Conservation (phyloP, 2,329 filamentous ascomycete genomes). For the Pyrenochaeta sp. region DNA sequence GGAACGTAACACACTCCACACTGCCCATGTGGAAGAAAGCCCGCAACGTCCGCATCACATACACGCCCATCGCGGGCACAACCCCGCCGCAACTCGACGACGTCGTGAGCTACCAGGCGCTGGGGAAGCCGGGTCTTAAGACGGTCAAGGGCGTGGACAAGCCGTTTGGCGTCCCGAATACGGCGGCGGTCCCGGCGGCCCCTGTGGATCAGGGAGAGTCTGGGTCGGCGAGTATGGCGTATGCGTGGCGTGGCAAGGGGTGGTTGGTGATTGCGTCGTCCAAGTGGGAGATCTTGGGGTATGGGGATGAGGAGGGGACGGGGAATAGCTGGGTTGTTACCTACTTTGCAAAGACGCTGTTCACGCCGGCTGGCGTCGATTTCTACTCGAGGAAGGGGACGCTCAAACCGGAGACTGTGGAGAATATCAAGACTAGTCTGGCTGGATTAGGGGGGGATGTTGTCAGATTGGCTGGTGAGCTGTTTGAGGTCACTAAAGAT, state of each 20-base stretch:
- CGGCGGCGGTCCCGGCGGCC: not conserved
- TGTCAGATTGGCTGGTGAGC: slow-evolving; percentile 58
- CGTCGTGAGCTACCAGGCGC: slow-evolving; percentile 72
- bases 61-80: slow-evolving; percentile 56
- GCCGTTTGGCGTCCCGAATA: slow-evolving; percentile 42
- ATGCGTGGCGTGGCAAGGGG: slow-evolving; percentile 78
- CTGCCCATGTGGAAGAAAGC: slow-evolving; percentile 77
- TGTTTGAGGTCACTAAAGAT: slow-evolving; percentile 56
- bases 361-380: slow-evolving; percentile 83
- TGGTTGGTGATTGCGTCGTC: slow-evolving; percentile 74
- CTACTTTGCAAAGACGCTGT: slow-evolving; percentile 83
- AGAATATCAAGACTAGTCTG: slow-evolving; percentile 64
- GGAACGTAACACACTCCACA: slow-evolving; percentile 50
- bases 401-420: slow-evolving; percentile 64
- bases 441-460: slow-evolving; percentile 60
- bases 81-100: slow-evolving; percentile 66
- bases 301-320: slow-evolving; percentile 64
- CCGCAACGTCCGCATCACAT: slow-evolving; percentile 82
- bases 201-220: slow-evolving; percentile 26
- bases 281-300: slow-evolving; percentile 84
- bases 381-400: slow-evolving; percentile 72
- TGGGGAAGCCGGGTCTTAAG: slow-evolving; percentile 61
- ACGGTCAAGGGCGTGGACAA: slow-evolving; percentile 71
- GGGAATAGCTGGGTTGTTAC: slow-evolving; percentile 76
- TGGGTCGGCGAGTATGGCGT: slow-evolving; percentile 58